Percentiles rank a stretch among this genome's conserved stretches.
Evolutionary conservation across 2,329 filamentous ascomycete genomes (phyloP).

Genomic region (Aureobasidium leucospermi): DNA sequence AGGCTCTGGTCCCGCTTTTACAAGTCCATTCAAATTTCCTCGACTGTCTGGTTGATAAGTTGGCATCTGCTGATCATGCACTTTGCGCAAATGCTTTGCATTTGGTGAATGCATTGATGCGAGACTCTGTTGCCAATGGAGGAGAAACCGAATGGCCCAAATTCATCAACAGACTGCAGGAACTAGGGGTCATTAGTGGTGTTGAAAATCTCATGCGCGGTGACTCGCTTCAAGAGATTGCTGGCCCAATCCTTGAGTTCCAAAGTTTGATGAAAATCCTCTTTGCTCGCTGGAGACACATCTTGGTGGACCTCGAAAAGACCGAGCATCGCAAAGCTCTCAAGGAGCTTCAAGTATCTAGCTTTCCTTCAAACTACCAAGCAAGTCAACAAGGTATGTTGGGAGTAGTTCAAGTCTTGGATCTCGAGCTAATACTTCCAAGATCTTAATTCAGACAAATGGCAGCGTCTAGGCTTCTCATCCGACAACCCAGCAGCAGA

Average conservation of each 20-base stretch:
- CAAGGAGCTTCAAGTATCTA: conserved; percentile 55
- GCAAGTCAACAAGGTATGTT: conserved; percentile 19
- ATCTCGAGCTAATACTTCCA: background rate
- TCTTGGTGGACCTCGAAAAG: conserved; percentile 75
- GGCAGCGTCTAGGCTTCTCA: conserved; percentile 86
- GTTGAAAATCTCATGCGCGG: conserved; percentile 92
- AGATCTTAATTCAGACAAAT: conserved; percentile 84
- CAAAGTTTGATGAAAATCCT: conserved; percentile 85
- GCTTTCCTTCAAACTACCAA: background rate
- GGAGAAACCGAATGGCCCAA: conserved; percentile 82
- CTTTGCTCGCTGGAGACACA: conserved; percentile 66
- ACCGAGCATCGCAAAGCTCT: conserved; percentile 82
- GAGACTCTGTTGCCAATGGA: conserved; percentile 78
- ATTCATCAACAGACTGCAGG: conserved; percentile 88
- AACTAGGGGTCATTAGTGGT: conserved; percentile 84
- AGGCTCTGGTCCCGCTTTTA: conserved; percentile 84
- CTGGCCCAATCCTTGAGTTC: conserved; percentile 85
- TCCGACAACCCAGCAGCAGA: conserved; percentile 80
- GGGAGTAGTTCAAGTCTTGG: conserved; percentile 18
- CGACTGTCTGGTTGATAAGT: conserved; percentile 82
- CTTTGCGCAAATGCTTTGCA: conserved; percentile 93
- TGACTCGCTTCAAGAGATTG: conserved; percentile 81
- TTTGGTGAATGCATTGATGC: conserved; percentile 89
- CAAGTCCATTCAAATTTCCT: conserved; percentile 90
- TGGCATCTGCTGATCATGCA: conserved; percentile 90